Base-by-base conservation (phyloP, 495 filamentous ascomycete species). In the Polyplosphaeria fusca region DNA sequence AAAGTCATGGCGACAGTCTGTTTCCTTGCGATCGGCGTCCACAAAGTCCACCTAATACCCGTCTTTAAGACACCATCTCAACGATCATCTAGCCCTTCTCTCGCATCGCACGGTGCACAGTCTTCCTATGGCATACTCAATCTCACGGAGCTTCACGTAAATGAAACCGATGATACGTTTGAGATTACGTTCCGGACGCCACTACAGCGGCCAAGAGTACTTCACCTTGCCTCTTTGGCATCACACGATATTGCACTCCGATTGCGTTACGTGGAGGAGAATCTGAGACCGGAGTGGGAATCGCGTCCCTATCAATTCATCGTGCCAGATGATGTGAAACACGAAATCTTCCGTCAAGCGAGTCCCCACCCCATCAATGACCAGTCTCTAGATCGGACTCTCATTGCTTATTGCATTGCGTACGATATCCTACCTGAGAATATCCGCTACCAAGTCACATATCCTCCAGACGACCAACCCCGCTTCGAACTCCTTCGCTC, bases 271-370 rank as follows among this genome's bases (percentile, higher is more conserved):
- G 79, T 82, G 5, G 86, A 89, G 55, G 83, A 88, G 58, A 89
- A 81, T 63, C 71, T 98, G 32, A 85, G 89, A 56, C 93, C 93
- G 25, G 77, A 87, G 37, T 96, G 90, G 86, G 81, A 86, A n/a
- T 77, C 80, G 47, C 77, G 86, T 46, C 80, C 85, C 47, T 81
- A 87, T 68, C 78, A 79, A 41, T 79, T 85, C 61, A 75, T 76
- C 60, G 81, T 82, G 16, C 86, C 85, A 4, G 72, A 76, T 5
- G 79, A 82, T 55, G 70, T 90, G 3, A 81, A 87, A 51, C 79
- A 78, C 18, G 75, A 85, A 22, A 74, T 83, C 38, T 82, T 86
- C 43, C 78, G 59, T 9, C 50, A n/a, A 76, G 77, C n/a, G 70
- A 82, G 13, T 74, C 79, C 47, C 70, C 83, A 23, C 77, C 82